Evolutionary conservation across 1,284 basidiomycete genomes (phyloP).

Genomic region (Prillingera fragicola): DNA sequence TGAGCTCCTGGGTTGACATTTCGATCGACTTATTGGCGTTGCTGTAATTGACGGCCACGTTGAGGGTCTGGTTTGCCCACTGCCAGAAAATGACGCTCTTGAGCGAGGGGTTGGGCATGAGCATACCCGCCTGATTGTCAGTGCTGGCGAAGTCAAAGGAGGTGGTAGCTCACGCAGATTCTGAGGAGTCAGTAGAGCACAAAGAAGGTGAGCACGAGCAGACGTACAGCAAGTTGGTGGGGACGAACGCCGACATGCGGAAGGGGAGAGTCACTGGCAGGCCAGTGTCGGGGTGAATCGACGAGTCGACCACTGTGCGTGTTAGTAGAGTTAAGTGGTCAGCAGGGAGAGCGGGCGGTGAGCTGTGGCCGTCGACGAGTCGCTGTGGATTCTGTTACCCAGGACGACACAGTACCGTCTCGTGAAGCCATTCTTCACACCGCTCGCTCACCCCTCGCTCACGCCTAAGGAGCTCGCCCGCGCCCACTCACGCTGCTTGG

Average conservation of each 20-base stretch:
- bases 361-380: no score
- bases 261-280: constrained; percentile 52
- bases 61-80: constrained; percentile 54
- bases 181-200: neutral
- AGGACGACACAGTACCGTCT: no score
- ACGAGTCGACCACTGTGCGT: constrained; percentile 47
- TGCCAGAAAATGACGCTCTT: constrained; percentile 53
- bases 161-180: constrained; percentile 4
- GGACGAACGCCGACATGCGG: constrained; percentile 53
- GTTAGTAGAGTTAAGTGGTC: no score
- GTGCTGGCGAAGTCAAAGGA: neutral
- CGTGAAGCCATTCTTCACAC: no score
- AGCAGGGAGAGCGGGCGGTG: no score
- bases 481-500: constrained; percentile 47
- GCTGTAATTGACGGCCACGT: constrained; percentile 48
- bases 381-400: no score
- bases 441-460: no score
- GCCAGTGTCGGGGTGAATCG: constrained; percentile 52
- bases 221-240: constrained; percentile 52
- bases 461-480: no score
- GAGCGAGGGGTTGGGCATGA: constrained; percentile 48
- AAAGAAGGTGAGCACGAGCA: neutral
- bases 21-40: constrained; percentile 52
- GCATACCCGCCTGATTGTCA: constrained; percentile 48
- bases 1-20: constrained; percentile 50